Base-by-base conservation (phyloP, 2,329 filamentous ascomycete genomes). In the Seiridium cupressi region DNA sequence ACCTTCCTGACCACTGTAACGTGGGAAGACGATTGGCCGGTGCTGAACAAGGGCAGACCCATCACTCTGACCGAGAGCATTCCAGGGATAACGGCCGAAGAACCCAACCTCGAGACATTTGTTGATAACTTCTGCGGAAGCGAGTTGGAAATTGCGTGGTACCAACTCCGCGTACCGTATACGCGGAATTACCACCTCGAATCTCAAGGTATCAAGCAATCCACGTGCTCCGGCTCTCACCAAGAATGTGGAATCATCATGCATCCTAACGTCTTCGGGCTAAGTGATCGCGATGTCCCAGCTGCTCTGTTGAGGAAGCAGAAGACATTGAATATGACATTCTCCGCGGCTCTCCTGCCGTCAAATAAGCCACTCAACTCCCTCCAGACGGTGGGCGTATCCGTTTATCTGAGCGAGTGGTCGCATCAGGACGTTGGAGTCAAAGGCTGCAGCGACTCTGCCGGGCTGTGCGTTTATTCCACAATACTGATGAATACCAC, bases 291-390 rank as follows among this genome's bases (percentile, higher is more conserved):
- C 10, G 70, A 72, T n/a, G 70, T 66, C 1, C 67, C 70, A 0
- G 66, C 68, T 5, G 69, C 69, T 4, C 38, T 72, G 3, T 60
- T 73, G 6, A 66, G 65, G 4, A 73, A 72, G 59, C 69, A 72
- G 56, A 69, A 63, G 34, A 70, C 66, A 6, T 38, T 70, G 40
- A 73, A 73, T 55, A 71, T 72, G 67, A 71, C 69, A 1, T 72
- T 70, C 35, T 63, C 67, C 1, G 67, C 68, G 8, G 66, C 59
- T 10, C 38, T 68, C 31, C 36, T 65, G 6, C 47, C 62, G 1
- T 49, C 47, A 49, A 11, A 49, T 34, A 65, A 61, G 1, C 44
- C 61, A 0, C 51, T 70, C 2, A 64, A 64, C 0, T 55, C 62
- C 2, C 57, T 62, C 2, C 68, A 72, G 44, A 64, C 66, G 9